Conservation (phyloP, 2,329 filamentous ascomycete genomes). For the Aureobasidium sp. region DNA sequence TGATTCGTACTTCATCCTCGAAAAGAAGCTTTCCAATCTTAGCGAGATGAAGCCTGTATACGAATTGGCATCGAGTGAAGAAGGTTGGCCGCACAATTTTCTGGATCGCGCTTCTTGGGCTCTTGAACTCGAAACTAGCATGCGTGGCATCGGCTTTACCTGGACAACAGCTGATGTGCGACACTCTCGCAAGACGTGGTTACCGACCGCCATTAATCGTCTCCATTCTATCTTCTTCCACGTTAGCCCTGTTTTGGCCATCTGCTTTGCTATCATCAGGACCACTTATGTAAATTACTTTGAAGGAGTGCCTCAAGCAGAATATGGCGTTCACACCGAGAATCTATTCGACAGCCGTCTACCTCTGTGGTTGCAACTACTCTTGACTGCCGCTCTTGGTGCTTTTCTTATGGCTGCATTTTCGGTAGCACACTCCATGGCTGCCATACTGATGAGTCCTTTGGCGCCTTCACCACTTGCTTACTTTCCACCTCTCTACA, state of each 20-base stretch:
- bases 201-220: slow-evolving; percentile 34
- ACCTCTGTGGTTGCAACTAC: slow-evolving; percentile 28
- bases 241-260: slow-evolving; percentile 31
- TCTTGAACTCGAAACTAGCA: slow-evolving; percentile 37
- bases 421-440: slow-evolving; percentile 35
- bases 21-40: slow-evolving; percentile 14
- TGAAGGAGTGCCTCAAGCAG: neutral
- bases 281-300: slow-evolving; percentile 29
- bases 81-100: slow-evolving; percentile 34
- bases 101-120: slow-evolving; percentile 38
- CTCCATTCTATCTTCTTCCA: slow-evolving; percentile 35
- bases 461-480: slow-evolving; percentile 35
- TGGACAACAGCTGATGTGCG: slow-evolving; percentile 41
- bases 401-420: slow-evolving; percentile 40
- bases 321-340: slow-evolving; percentile 13
- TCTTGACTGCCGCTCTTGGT: slow-evolving; percentile 35
- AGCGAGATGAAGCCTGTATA: slow-evolving; percentile 25
- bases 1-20: slow-evolving; percentile 15
- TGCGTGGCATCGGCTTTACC: slow-evolving; percentile 40
- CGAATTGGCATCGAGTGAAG: slow-evolving; percentile 34
- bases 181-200: slow-evolving; percentile 38
- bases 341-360: slow-evolving; percentile 30
- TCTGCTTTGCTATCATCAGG: slow-evolving; percentile 31
- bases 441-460: slow-evolving; percentile 34
- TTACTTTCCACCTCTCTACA: slow-evolving; percentile 41